These are phyloP conservation scores for Zopfochytrium polystomum DNA, from an alignment of 371 early-diverging fungal genomes.

Conservation along the genomic window DNA sequence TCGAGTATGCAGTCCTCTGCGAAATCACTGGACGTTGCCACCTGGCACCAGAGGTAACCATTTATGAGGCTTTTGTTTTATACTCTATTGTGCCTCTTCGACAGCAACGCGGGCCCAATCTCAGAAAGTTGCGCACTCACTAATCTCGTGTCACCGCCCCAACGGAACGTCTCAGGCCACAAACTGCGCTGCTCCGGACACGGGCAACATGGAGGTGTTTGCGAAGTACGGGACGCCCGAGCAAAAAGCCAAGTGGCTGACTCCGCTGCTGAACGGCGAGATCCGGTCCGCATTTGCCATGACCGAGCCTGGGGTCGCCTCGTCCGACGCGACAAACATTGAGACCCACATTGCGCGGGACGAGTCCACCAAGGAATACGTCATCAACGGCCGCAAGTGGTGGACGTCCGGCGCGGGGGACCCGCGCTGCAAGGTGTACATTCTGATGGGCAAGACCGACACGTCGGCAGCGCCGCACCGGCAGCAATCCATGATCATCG, in stretches of 20 bases:
- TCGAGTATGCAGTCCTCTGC: slow-evolving; percentile 89
- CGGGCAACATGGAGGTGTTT: slow-evolving; percentile 98
- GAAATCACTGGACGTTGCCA: slow-evolving; percentile 80
- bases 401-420: slow-evolving; percentile 91
- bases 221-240: slow-evolving; percentile 86
- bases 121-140: too few species aligned
- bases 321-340: slow-evolving; percentile 96
- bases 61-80: too few species aligned
- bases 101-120: too few species aligned
- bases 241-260: slow-evolving; percentile 84
- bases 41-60: slow-evolving; percentile 85
- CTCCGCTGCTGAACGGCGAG: slow-evolving; percentile 78
- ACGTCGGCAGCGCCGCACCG: slow-evolving; percentile 68
- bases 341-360: slow-evolving; percentile 68
- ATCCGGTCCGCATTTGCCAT: slow-evolving; percentile 97
- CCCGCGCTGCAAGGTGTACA: slow-evolving; percentile 82
- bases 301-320: slow-evolving; percentile 92
- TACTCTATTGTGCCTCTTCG: too few species aligned
- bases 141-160: too few species aligned
- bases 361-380: slow-evolving; percentile 57
- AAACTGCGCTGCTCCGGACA: slow-evolving; percentile 96
- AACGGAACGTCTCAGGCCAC: too few species aligned
- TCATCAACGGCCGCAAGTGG: slow-evolving; percentile 93
- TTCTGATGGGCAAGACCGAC: slow-evolving; percentile 87
- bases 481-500: slow-evolving; percentile 87